phyloP scores from a whole-genome alignment of 2,329 filamentous ascomycete species.

The Phialophora verrucosa region DNA sequence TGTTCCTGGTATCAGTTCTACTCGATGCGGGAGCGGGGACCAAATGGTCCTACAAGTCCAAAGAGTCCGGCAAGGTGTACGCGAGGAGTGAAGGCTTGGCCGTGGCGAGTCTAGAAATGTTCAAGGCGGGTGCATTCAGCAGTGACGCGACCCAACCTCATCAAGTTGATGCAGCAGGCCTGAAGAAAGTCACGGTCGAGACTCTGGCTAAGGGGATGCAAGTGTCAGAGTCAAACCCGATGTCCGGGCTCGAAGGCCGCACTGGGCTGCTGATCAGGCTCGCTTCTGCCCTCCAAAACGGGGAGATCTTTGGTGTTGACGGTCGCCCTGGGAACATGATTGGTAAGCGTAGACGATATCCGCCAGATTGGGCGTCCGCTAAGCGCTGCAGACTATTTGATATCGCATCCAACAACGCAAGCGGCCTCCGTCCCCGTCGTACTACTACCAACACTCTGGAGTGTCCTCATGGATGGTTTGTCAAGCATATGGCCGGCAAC shows the following conservation, averaged over 20 bases:
- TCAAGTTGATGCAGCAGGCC: constrained; percentile 84
- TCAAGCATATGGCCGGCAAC: constrained; percentile 86
- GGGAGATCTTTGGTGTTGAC: constrained; percentile 81
- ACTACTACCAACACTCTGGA: constrained; percentile 86
- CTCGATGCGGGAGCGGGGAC: constrained; percentile 80
- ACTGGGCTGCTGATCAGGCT: constrained; percentile 78
- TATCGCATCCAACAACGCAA: constrained; percentile 87
- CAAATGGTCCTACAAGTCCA: constrained; percentile 90
- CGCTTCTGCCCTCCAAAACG: constrained; percentile 71
- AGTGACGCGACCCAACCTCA: constrained; percentile 79
- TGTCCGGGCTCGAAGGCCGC: constrained; percentile 84
- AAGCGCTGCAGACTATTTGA: constrained; percentile 73
- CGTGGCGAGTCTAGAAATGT: constrained; percentile 82
- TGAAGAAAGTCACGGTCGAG: constrained; percentile 75
- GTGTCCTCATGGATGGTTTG: constrained; percentile 84
- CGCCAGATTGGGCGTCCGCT: not conserved
- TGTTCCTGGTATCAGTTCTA: constrained; percentile 67
- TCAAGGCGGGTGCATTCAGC: constrained; percentile 76
- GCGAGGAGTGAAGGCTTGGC: constrained; percentile 87
- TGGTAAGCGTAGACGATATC: constrained; percentile 61
- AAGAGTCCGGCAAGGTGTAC: constrained; percentile 82
- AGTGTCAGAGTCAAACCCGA: constrained; percentile 76
- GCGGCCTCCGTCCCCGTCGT: constrained; percentile 88
- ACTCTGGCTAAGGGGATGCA: constrained; percentile 82
- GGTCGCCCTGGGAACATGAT: constrained; percentile 93